Conservation (phyloP, 192 early-diverging fungal species). For the Lunasporangiospora selenospora region DNA sequence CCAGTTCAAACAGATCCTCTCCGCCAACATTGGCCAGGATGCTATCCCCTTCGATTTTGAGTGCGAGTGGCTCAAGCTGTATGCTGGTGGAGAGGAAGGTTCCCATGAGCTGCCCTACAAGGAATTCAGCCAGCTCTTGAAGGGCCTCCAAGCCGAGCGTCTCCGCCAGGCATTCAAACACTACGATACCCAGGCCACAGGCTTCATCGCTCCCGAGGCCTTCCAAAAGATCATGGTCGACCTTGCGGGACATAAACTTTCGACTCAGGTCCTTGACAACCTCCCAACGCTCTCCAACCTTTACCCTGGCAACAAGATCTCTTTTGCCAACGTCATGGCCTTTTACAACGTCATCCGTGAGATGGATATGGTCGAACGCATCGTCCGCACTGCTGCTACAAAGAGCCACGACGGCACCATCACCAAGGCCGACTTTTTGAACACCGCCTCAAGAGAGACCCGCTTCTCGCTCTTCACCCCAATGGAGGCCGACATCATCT, state of each 20-base stretch:
- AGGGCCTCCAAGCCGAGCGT: conserved; percentile 66
- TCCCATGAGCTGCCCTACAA: conserved; percentile 59
- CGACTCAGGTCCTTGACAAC: conserved; percentile 58
- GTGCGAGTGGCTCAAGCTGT: conserved; percentile 68
- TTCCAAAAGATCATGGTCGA: conserved; percentile 62
- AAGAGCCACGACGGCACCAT: conserved; percentile 50
- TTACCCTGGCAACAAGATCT: conserved; percentile 59
- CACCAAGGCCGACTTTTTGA: conserved; percentile 62
- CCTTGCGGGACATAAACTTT: conserved; percentile 61
- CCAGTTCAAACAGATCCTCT: conserved; percentile 64
- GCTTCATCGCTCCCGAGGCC: conserved; percentile 56
- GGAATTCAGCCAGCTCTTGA: conserved; percentile 67
- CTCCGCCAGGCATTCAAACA: conserved; percentile 68
- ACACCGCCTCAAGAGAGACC: conserved; percentile 48
- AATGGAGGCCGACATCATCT: conserved; percentile 69
- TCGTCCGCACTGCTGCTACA: conserved; percentile 54
- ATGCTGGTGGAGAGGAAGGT: conserved; percentile 54
- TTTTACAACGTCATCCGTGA: conserved; percentile 58
- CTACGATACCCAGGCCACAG: conserved; percentile 62
- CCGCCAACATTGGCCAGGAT: conserved; percentile 45
- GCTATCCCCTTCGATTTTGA: conserved; percentile 65
- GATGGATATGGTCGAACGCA: conserved; percentile 64
- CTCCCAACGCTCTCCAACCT: conserved; percentile 58
- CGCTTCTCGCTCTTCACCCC: conserved; percentile 62
- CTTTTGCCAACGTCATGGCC: conserved; percentile 58